Evolutionary conservation across 148 eudicot genomes (phyloP), one percentile per base, ranked within the genome.

Genomic region (Chenopodium formosanum): DNA sequence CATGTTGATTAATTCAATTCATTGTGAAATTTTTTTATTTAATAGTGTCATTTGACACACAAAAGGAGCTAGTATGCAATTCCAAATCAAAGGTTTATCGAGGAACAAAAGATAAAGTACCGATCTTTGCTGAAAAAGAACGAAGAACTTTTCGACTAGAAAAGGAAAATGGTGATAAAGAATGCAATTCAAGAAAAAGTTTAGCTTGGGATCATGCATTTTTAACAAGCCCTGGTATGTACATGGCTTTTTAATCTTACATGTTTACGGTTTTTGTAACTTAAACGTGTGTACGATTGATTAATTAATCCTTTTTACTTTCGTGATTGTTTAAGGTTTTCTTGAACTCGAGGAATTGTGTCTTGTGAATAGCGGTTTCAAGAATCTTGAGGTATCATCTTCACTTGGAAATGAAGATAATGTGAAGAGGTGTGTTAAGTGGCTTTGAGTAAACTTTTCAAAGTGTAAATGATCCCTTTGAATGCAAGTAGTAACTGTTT

Each of bases 131-230:
- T 9, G 14, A 65, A 3, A 77, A 60, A 32, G 78, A 80, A 48
- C 22, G n/a, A 5, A 64, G 63, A 70, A 60, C 14, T 14, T 56
- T 16, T 65, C 20, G 8, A 17, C 34, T 40, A 8, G 29, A 65
- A 44, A 48, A 32, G 31, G 65, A 69, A 53, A 20, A 56, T 46
- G 11, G 56, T 11, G 37, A 65, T 69, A 78, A 50, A 46, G 79
- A 69, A 52, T 87, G 85, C 56, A 80, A 70, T 76, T 65, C 84
- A 16, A 85, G 92, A 32, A 86, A 86, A 78, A 92, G 95, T 83
- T 73, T 90, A 84, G 93, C 90, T 72, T 92, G 95, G 95, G 92
- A 90, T 80, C 82, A 79, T 65, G 91, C 88, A 29, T 92, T 92
- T 75, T 92, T 89, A 80, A 88, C 88, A 1, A 84, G 86, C 88